These are phyloP conservation scores for Paramecium octaurelia DNA, from an alignment of 73 alveolate species.

Conservation along the genomic window DNA sequence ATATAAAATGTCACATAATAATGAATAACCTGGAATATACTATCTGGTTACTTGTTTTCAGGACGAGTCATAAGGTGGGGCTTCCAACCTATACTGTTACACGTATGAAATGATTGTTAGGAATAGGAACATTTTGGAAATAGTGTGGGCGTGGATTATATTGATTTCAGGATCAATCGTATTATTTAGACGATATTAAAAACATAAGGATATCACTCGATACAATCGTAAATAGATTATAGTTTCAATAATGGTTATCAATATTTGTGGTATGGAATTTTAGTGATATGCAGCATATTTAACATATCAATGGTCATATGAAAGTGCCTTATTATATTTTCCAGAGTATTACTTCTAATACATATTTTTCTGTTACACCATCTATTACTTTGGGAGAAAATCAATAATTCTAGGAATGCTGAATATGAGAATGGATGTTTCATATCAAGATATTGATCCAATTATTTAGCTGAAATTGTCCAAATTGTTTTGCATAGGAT, in stretches of 20 bases:
- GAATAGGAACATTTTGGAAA: background rate
- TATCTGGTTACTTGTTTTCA: background rate
- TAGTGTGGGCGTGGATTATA: background rate
- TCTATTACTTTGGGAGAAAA: conserved; percentile 38
- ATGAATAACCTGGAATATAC: conserved; percentile 6
- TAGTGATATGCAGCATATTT: background rate
- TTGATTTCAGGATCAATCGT: background rate
- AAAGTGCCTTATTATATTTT: background rate
- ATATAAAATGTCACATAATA: background rate
- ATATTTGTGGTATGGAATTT: background rate
- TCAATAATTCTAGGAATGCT: conserved; percentile 29
- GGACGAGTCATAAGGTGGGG: background rate
- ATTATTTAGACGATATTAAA: background rate
- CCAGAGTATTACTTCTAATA: conserved; percentile 32
- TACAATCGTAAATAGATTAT: conserved; percentile 1
- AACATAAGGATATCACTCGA: background rate
- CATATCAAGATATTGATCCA: conserved; percentile 37
- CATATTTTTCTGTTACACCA: conserved; percentile 5
- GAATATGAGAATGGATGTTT: conserved; percentile 47
- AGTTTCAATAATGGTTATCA: background rate
- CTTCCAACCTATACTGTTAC: background rate
- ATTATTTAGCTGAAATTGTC: conserved; percentile 20
- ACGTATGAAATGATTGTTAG: background rate
- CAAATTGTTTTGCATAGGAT: conserved; percentile 26
- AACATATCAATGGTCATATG: conserved; percentile 47